Evolutionary conservation across 2,329 filamentous ascomycete genomes (phyloP).

Genomic region (Dothidotthia symphoricarpi): DNA sequence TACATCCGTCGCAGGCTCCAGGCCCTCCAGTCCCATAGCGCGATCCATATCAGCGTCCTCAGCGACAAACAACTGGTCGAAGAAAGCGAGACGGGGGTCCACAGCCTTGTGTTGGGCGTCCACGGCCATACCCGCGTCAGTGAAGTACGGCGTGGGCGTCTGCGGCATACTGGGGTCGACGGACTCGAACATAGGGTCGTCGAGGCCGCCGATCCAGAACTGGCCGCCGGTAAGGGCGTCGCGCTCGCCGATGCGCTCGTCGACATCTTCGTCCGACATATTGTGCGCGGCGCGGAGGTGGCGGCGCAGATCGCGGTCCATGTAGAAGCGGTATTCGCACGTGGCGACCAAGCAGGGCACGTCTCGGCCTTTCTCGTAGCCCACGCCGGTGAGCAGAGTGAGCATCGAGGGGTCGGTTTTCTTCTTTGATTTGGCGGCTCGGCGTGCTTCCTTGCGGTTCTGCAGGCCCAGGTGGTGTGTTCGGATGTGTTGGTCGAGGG

Average conservation of each 20-base stretch:
- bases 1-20: conserved; percentile 21
- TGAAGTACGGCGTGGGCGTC: conserved; percentile 30
- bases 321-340: conserved; percentile 57
- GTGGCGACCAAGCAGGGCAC: conserved; percentile 53
- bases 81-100: conserved; percentile 2
- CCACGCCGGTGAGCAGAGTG: conserved; percentile 56
- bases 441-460: conserved; percentile 39
- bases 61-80: conserved; percentile 18
- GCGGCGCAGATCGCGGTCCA: conserved; percentile 57
- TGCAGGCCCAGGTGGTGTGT: conserved; percentile 72
- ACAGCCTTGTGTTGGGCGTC: conserved; percentile 5
- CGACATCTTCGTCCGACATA: conserved; percentile 35
- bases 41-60: conserved; percentile 27
- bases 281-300: conserved; percentile 53
- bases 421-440: conserved; percentile 40
- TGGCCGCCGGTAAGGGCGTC: conserved; percentile 44
- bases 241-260: conserved; percentile 41
- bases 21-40: conserved; percentile 20
- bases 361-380: conserved; percentile 52
- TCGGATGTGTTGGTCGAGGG: conserved; percentile 79
- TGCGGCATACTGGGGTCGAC: conserved; percentile 33
- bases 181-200: conserved; percentile 22
- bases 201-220: conserved; percentile 48
- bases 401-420: conserved; percentile 28
- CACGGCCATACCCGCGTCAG: conserved; percentile 8